Evolutionary conservation across 208 protist genomes (phyloP).

Genomic region (Porcisia deanei): DNA sequence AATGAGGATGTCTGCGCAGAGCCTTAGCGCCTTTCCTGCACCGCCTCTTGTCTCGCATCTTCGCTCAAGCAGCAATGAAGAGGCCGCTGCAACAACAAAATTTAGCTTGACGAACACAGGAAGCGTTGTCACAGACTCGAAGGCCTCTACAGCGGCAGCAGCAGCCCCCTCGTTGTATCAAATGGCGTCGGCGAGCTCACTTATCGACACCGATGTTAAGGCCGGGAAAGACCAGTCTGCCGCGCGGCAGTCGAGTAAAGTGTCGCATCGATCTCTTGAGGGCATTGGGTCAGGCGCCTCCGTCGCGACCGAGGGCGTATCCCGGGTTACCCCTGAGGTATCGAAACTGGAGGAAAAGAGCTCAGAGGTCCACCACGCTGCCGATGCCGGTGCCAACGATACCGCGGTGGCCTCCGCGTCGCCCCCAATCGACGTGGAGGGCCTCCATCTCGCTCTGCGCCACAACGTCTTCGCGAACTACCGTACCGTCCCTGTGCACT

Average conservation of each 20-base stretch:
- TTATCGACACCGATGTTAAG: not conserved
- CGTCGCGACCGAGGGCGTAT: not conserved
- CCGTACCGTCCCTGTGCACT: conserved; percentile 42
- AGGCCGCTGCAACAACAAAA: not conserved
- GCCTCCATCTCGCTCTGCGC: conserved; percentile 3
- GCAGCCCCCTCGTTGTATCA: conserved; percentile 7
- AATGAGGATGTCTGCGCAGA: not conserved
- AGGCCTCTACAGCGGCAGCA: not conserved
- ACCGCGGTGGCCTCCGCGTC: not conserved
- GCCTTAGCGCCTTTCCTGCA: not conserved
- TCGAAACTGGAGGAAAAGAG: not conserved
- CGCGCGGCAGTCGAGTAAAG: not conserved
- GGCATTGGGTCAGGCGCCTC: not conserved
- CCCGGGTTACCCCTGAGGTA: not conserved
- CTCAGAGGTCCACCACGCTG: not conserved
- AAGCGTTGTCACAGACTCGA: not conserved
- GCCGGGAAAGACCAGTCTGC: not conserved
- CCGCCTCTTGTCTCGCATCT: not conserved
- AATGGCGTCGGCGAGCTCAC: not conserved
- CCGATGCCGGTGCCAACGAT: not conserved
- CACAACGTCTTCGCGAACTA: conserved; percentile 72
- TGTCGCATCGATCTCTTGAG: not conserved
- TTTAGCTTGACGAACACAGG: not conserved
- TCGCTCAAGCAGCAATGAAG: not conserved
- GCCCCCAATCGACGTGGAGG: conserved; percentile 7